Conservation (phyloP, 1,284 basidiomycete genomes). For the Neolentinus lepideus region DNA sequence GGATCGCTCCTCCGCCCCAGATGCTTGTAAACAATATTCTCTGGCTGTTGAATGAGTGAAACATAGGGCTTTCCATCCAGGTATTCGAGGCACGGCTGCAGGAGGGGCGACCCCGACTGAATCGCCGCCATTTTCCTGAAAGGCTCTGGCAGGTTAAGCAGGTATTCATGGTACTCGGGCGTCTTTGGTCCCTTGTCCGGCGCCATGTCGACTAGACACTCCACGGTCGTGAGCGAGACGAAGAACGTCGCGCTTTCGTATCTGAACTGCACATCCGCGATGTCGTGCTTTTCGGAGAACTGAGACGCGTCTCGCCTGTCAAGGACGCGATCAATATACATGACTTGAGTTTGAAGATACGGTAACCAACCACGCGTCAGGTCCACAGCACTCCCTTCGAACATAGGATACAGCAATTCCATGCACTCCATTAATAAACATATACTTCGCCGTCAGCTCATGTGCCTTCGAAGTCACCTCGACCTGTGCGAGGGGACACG, state of each 20-base stretch:
- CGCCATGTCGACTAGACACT: slow-evolving; percentile 33
- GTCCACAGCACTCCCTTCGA: slow-evolving; percentile 29
- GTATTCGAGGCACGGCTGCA: slow-evolving; percentile 36
- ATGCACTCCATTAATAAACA: slow-evolving; percentile 34
- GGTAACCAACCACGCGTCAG: too few relatives aligned
- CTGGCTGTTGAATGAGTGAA: slow-evolving; percentile 34
- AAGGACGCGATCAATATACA: slow-evolving; percentile 19
- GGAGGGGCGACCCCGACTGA: slow-evolving; percentile 32
- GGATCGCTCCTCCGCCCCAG: neutral
- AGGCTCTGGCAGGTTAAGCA: slow-evolving; percentile 28
- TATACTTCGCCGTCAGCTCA: slow-evolving; percentile 55
- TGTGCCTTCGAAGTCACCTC: slow-evolving; percentile 46
- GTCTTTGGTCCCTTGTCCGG: slow-evolving; percentile 35
- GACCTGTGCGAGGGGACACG: slow-evolving; percentile 41
- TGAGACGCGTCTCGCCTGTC: slow-evolving; percentile 19
- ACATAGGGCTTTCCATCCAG: slow-evolving; percentile 36
- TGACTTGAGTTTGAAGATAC: too few relatives aligned
- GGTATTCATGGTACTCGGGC: slow-evolving; percentile 28
- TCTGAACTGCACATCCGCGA: slow-evolving; percentile 40
- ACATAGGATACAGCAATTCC: slow-evolving; percentile 55
- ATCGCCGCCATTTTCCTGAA: slow-evolving; percentile 34
- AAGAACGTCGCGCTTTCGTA: slow-evolving; percentile 45
- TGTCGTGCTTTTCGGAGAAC: slow-evolving; percentile 32
- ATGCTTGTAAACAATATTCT: slow-evolving; percentile 21
- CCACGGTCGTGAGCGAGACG: slow-evolving; percentile 42